Conservation (phyloP, 2,329 filamentous ascomycete genomes). For the Didymellaceae sp. region DNA sequence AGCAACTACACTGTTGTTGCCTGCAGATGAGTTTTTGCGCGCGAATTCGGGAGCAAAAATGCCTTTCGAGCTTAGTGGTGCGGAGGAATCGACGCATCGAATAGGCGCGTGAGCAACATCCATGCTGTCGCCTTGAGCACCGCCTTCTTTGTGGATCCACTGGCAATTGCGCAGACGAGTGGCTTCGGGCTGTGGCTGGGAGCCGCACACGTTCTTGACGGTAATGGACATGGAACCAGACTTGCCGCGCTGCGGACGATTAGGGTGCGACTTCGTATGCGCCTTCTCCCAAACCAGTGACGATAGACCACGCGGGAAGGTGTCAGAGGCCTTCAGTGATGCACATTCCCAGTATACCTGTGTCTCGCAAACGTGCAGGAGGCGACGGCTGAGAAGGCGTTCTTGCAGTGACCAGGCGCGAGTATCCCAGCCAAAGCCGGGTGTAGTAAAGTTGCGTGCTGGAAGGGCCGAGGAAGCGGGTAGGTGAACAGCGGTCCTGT, state of each 20-base stretch:
- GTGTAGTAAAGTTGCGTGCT: conserved; percentile 19
- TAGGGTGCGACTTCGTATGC: conserved; percentile 25
- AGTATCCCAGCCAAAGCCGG: conserved; percentile 45
- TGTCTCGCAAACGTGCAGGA: conserved; percentile 40
- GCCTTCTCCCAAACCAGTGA: conserved; percentile 48
- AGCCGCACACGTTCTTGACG: conserved; percentile 1
- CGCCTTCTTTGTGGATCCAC: conserved; percentile 33
- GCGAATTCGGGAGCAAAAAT: background rate
- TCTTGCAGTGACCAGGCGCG: conserved; percentile 47
- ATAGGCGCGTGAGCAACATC: conserved; percentile 23
- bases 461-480: conserved; percentile 23
- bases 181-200: background rate
- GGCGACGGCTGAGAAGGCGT: conserved; percentile 43
- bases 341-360: conserved; percentile 50
- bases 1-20: background rate
- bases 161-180: conserved; percentile 26
- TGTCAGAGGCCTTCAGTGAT: conserved; percentile 46
- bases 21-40: conserved; percentile 3
- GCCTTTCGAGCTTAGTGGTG: conserved; percentile 5
- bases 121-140: conserved; percentile 21
- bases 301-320: conserved; percentile 43
- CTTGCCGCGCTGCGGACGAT: conserved; percentile 8
- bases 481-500: background rate
- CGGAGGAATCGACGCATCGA: conserved; percentile 5
- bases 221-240: conserved; percentile 1